Evolutionary conservation across 345 rosid species (phyloP).

Genomic region (Brassica carinata): DNA sequence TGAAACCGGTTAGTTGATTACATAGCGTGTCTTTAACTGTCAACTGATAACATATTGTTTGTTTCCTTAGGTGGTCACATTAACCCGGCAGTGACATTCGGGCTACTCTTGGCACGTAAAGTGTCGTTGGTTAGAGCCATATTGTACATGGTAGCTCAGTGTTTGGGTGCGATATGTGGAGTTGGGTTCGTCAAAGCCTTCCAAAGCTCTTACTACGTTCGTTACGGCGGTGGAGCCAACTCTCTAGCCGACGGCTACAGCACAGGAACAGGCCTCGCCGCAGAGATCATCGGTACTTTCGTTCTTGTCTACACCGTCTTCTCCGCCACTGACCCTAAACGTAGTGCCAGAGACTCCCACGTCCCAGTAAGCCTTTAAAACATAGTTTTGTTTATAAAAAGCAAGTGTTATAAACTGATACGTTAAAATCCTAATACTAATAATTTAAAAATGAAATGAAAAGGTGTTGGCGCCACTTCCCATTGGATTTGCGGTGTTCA

Average conservation of each 20-base stretch:
- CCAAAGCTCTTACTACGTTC: constrained; percentile 53
- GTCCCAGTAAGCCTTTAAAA: constrained; percentile 52
- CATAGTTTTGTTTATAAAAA: background rate
- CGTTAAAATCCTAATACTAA: too few species aligned
- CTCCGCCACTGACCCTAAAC: constrained; percentile 70
- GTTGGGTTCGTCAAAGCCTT: constrained; percentile 65
- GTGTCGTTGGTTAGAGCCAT: constrained; percentile 66
- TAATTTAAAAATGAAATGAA: too few species aligned
- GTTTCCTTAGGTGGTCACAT: constrained; percentile 61
- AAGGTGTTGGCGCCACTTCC: constrained; percentile 98
- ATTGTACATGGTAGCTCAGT: constrained; percentile 66
- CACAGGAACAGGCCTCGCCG: constrained; percentile 63
- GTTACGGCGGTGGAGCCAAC: constrained; percentile 71
- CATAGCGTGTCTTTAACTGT: background rate
- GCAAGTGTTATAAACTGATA: background rate
- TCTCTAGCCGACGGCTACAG: constrained; percentile 47
- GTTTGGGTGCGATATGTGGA: constrained; percentile 72
- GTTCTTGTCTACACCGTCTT: constrained; percentile 70
- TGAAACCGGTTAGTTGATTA: background rate
- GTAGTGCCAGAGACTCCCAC: constrained; percentile 66
- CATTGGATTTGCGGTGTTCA: constrained; percentile 94
- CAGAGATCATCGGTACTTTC: constrained; percentile 70
- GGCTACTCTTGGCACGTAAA: constrained; percentile 60
- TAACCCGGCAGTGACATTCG: constrained; percentile 74
- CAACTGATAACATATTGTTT: background rate